Conservation (phyloP, 1,139 yeast genomes). For the Saccharomycopsis crataegensis region DNA sequence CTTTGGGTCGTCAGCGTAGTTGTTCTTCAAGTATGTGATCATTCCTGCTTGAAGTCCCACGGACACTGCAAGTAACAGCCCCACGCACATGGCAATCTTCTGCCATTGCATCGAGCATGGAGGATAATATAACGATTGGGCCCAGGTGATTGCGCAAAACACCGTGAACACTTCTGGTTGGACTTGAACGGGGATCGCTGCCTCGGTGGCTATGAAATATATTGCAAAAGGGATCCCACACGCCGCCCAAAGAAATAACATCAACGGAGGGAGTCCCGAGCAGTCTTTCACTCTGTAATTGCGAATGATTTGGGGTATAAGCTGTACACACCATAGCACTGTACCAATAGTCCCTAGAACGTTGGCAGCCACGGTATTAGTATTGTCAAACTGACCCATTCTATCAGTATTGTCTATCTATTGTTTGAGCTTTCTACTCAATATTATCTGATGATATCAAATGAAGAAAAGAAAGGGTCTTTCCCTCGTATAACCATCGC, state of each 20-base stretch:
- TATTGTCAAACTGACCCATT: not conserved
- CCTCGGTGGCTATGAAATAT: conserved; percentile 65
- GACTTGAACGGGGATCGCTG: conserved; percentile 68
- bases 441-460: no score
- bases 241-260: conserved; percentile 80
- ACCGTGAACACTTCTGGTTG: conserved; percentile 83
- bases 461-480: no score
- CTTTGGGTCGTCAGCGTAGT: conserved; percentile 38
- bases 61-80: conserved; percentile 27
- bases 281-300: conserved; percentile 73
- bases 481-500: no score
- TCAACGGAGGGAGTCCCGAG: conserved; percentile 74
- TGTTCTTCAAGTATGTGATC: conserved; percentile 60
- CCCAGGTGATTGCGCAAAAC: conserved; percentile 62
- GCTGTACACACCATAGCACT: conserved; percentile 83
- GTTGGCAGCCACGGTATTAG: conserved; percentile 43
- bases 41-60: conserved; percentile 65
- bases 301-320: conserved; percentile 73
- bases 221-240: conserved; percentile 81
- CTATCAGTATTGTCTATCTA: no score
- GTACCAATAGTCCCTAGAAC: conserved; percentile 88
- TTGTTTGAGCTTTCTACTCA: no score
- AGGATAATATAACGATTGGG: conserved; percentile 75
- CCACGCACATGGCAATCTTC: conserved; percentile 34
- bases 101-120: conserved; percentile 41